Base-by-base conservation (phyloP, 2,329 filamentous ascomycete species). In the Phialocephala sp. region DNA sequence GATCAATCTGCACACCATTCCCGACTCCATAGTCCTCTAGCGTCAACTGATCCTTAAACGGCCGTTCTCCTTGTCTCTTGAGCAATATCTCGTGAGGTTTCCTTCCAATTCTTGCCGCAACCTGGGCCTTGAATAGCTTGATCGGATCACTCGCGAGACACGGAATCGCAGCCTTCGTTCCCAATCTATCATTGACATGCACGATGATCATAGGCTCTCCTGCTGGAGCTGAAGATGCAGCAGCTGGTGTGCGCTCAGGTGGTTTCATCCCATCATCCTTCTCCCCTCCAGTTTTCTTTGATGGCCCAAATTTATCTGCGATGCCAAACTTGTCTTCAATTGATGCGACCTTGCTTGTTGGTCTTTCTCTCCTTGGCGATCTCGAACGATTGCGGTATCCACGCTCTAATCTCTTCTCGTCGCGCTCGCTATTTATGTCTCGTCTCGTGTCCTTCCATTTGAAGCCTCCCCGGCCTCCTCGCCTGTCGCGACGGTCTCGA, bases 1-100 rank as follows among this genome's bases (percentile, higher is more conserved):
- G 66, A 69, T 77, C 75, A 66, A 77, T 72, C 65, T 77, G 75
- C 37, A 97, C 93, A 11, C 94, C 94, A 79, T 95, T 95, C 73
- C 90, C 93, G 64, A 98, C 89, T n/a, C 92, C 93, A 79, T 97
- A 98, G 80, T 98, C 94, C 74, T 92, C 92, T 72, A 97, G 79
- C 39, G 89, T 94, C 67, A 97, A 84, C 72, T 90, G 87, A 76
- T 98, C 94, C 82, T 97, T 97, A 78, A 98, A 97, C 27, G 94
- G 94, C 70, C 94, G 81, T 80, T 97, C 93, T 14, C 94, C 92
- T 79, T 98, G 94, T 71, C 94, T 84, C 83, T 96, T 95, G 66
- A 98, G 79, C 80, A 97, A 84, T 69, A 98, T 97, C 80, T 97
- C 93, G 75, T 94, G 91, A 54, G 94, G 91, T 72, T 96, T 90